Evolutionary conservation across 441 rosid genomes (phyloP), one percentile per base, ranked within the genome.

Genomic region (Croton setiger): DNA sequence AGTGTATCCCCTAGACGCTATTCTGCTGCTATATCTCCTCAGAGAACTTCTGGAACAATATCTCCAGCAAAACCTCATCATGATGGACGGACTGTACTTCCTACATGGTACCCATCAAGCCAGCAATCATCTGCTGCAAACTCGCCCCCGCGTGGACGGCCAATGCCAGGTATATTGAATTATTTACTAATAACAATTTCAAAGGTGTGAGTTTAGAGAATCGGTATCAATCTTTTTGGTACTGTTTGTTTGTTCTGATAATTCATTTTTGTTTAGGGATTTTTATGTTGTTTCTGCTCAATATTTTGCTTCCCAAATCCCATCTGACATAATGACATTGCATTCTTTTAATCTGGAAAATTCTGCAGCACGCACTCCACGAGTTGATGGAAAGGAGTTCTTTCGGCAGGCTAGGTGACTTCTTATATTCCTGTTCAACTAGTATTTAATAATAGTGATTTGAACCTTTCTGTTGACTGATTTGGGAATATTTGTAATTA

Each of bases 381-480:
- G 93, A 66, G 83, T 91, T 72, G 98, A 91, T 82, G 98, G 97
- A 62, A 90, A 90, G 81, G 97, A 94, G 84, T 90, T 94, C 87
- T 89, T 91, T 81, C 87, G 96, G 72, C 98, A 89, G 74, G 97
- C 98, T 53, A 89, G 98, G 97, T 87, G 80, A 60, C 66, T 39
- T 70, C 35, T 33, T 14, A n/a, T 45, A 35, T 20, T 36, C 47
- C 5, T 39, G 61, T 68, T 18, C 41, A 9, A 17, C 2, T 17
- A 35, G 31, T 57, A 6, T 55, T 9, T 17, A 23, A 21, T 72
- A 41, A 60, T 12, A 37, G 13, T n/a, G 33, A 23, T 37, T 64
- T 60, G 31, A 7, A 51, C 44, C 63, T 68, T 70, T 39, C 66
- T 49, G 15, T 20, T 60, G 10, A 64, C 72, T 78, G 72, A 55